A percentile compares a stretch with the other conserved stretches of the same genome.
These are phyloP conservation scores for Xylaria grammica DNA, from an alignment of 495 filamentous ascomycete species.

Conservation along the genomic window DNA sequence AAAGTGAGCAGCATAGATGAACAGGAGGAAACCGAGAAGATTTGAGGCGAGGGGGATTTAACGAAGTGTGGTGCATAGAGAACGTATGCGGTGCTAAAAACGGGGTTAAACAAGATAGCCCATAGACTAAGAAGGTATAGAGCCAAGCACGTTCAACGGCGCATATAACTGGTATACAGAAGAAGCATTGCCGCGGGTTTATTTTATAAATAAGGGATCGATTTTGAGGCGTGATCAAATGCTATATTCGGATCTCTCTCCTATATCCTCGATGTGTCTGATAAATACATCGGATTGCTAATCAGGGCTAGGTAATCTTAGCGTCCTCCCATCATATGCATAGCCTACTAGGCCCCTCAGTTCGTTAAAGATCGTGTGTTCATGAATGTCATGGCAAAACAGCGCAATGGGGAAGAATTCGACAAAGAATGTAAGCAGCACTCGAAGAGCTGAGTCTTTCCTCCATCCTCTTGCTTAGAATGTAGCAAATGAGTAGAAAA, in stretches of 20 bases:
- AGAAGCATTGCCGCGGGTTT: background rate
- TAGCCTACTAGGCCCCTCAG: background rate
- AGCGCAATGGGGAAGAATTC: background rate
- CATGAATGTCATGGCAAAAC: conserved; percentile 23
- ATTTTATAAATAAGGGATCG: background rate
- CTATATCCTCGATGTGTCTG: background rate
- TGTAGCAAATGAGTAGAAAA: too few species aligned
- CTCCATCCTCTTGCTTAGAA: background rate
- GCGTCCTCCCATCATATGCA: background rate
- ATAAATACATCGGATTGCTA: background rate
- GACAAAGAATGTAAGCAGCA: conserved; percentile 8
- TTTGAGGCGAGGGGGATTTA: conserved; percentile 18
- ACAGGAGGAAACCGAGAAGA: conserved; percentile 64
- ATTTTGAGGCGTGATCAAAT: background rate
- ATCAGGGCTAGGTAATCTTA: too few species aligned
- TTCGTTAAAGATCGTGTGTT: conserved; percentile 29
- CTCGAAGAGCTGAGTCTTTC: too few species aligned
- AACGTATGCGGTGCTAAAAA: background rate
- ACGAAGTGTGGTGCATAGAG: background rate
- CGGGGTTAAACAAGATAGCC: background rate
- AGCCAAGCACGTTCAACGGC: background rate
- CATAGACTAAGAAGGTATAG: conserved; percentile 11
- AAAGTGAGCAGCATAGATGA: conserved; percentile 59
- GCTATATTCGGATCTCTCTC: background rate
- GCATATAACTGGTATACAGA: background rate